Evolutionary conservation across 495 filamentous ascomycete genomes (phyloP).

Genomic region (Coniosporium apollinis): DNA sequence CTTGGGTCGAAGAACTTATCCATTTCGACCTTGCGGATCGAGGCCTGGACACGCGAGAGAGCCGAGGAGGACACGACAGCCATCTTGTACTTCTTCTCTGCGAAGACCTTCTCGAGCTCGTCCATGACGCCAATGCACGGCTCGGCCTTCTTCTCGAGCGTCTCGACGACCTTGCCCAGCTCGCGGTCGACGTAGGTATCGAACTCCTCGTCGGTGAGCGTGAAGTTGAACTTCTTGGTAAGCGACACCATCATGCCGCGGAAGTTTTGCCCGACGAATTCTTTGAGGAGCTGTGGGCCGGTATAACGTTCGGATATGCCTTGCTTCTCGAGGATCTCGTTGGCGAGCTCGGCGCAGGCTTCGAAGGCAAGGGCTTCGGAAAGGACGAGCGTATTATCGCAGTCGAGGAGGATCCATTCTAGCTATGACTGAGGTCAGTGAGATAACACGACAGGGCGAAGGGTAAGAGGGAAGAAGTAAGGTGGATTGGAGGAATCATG

Average conservation of each 20-base stretch:
- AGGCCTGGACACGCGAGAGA: slow-evolving; percentile 59
- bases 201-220: slow-evolving; percentile 47
- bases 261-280: slow-evolving; percentile 96
- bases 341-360: slow-evolving; percentile 82
- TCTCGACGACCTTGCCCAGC: slow-evolving; percentile 69
- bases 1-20: slow-evolving; percentile 62
- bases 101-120: slow-evolving; percentile 47
- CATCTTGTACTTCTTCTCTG: slow-evolving; percentile 50
- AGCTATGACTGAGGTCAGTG: no score
- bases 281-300: slow-evolving; percentile 55
- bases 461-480: no score
- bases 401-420: slow-evolving; percentile 81
- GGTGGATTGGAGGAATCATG: no score
- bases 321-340: slow-evolving; percentile 63
- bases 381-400: slow-evolving; percentile 93
- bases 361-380: slow-evolving; percentile 88
- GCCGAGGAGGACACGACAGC: slow-evolving; percentile 74
- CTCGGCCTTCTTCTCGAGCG: slow-evolving; percentile 50
- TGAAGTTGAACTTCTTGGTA: slow-evolving; percentile 60
- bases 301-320: slow-evolving; percentile 59
- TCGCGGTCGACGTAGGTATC: slow-evolving; percentile 64
- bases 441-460: no score
- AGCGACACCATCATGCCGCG: slow-evolving; percentile 72
- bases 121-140: slow-evolving; percentile 60
- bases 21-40: slow-evolving; percentile 64